Evolutionary conservation across 306 rosid genomes (phyloP).

Genomic region (Prunus fruticosa): DNA sequence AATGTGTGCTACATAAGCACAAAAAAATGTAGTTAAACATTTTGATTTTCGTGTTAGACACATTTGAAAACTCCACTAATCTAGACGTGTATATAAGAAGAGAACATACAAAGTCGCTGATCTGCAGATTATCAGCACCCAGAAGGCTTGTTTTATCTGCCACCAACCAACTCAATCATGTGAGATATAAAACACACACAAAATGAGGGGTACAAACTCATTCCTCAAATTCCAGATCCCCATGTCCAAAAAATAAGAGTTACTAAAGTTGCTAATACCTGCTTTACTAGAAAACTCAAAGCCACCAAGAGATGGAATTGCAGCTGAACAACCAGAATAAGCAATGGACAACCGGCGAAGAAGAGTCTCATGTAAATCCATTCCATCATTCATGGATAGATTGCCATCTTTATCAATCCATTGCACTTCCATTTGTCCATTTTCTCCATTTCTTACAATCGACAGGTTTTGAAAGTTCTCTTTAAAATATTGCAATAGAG

Average conservation of each 20-base stretch:
- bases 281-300: constrained; percentile 58
- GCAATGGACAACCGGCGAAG: constrained; percentile 59
- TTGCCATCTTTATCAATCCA: constrained; percentile 36
- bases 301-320: constrained; percentile 50
- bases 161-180: constrained; percentile 30
- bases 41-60: not conserved
- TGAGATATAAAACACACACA: constrained; percentile 24
- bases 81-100: not conserved
- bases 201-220: not conserved
- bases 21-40: not conserved
- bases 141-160: constrained; percentile 61
- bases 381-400: constrained; percentile 30
- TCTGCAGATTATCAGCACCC: constrained; percentile 47
- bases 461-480: constrained; percentile 56
- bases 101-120: constrained; percentile 60
- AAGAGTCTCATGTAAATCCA: constrained; percentile 46
- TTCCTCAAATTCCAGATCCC: not conserved
- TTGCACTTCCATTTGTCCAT: constrained; percentile 42
- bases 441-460: constrained; percentile 32
- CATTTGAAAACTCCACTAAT: not conserved
- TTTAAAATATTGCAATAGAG: constrained; percentile 41
- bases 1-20: not conserved
- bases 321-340: constrained; percentile 48
- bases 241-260: constrained; percentile 5
- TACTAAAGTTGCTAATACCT: constrained; percentile 30